Base-by-base conservation (phyloP, 495 filamentous ascomycete genomes). In the Penicillium cosmopolitanum region DNA sequence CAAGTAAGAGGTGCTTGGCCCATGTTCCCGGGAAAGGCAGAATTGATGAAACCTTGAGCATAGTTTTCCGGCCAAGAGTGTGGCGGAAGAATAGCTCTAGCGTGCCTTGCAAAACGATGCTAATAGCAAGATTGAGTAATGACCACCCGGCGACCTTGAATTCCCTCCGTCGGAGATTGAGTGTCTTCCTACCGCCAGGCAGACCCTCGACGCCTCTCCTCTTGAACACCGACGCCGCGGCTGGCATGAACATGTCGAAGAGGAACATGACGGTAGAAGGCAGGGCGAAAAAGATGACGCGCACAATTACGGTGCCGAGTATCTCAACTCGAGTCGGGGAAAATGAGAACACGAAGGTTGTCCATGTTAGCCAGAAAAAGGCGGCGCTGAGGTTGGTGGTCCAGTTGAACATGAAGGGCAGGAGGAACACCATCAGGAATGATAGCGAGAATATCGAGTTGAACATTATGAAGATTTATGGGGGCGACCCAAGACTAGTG, bases 301-400 rank as follows among this genome's bases (percentile, higher is more conserved):
- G 89, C 33, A 89, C 74, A 4, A 81, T 81, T 9, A 89, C 63
- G 2, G 86, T 89, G 34, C 86, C 89, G 33, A 89, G 69, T 3
- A 96, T 62, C 71, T 96, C 92, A 58, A 97, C 85, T 56, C 85
- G 85, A 35, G 95, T 77, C 0, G 90, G 87, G 0, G 86, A 75
- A 62, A 96, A 89, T 35, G 88, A 89, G 16, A 92, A 76, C 3
- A 95, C 84, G 10, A 97, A 82, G 0, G 91, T 94, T 8, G 85
- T 85, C 93, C 93, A 97, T 70, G 90, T 94, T 69, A 86, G 85
- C 71, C 92, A 94, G 76, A 97, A 96, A 76, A 96, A 94, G 50
- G 96, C 69, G 16, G 96, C 67, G 68, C 96, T 97, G 57, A 96
- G 77, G 12, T 85, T 91, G 3, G 92, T 93, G 47, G 86, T 87